Percentiles rank a stretch among this genome's conserved stretches.
phyloP scores from a whole-genome alignment of 176 grass and related monocot genomes.

The Oropetium thomaeum region DNA sequence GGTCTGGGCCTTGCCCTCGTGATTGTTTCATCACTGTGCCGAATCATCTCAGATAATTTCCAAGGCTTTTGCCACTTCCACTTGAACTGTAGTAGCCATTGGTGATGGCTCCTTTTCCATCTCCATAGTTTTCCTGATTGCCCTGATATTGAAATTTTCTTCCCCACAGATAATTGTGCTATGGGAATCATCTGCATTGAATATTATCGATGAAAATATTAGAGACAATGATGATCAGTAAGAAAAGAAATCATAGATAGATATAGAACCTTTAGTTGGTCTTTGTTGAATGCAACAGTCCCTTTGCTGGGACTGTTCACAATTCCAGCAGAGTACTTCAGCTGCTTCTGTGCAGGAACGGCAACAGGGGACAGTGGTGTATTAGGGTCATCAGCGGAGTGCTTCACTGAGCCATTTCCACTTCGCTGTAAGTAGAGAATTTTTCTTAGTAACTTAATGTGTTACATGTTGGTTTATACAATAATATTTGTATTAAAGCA shows the following conservation, averaged over 20 bases:
- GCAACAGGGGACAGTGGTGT: constrained; percentile 77
- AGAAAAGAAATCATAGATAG: background rate
- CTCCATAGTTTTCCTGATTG: constrained; percentile 96
- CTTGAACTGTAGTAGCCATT: constrained; percentile 96
- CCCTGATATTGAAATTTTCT: constrained; percentile 63
- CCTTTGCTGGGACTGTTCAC: constrained; percentile 79
- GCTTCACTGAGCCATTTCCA: constrained; percentile 66
- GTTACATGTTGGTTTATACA: background rate
- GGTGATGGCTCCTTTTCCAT: constrained; percentile 99
- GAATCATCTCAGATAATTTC: constrained; percentile 89
- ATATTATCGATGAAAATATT: constrained; percentile 10
- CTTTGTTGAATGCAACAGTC: constrained; percentile 52
- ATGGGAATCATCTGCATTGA: constrained; percentile 85
- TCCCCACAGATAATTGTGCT: constrained; percentile 52
- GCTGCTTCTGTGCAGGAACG: constrained; percentile 92
- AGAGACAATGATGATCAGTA: background rate
- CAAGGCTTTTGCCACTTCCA: constrained; percentile 99
- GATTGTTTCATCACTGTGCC: constrained; percentile 80
- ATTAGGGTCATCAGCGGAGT: constrained; percentile 60
- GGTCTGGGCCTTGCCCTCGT: constrained; percentile 67
- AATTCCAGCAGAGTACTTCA: constrained; percentile 95
- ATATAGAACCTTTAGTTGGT: constrained; percentile 67
- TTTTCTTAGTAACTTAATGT: constrained; percentile 1
- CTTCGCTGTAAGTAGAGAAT: constrained; percentile 49
- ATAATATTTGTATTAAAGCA: background rate